Percentiles rank a stretch among this genome's conserved stretches.
Evolutionary conservation across 495 filamentous ascomycete genomes (phyloP).

Genomic region (Penicillium bovifimosum): DNA sequence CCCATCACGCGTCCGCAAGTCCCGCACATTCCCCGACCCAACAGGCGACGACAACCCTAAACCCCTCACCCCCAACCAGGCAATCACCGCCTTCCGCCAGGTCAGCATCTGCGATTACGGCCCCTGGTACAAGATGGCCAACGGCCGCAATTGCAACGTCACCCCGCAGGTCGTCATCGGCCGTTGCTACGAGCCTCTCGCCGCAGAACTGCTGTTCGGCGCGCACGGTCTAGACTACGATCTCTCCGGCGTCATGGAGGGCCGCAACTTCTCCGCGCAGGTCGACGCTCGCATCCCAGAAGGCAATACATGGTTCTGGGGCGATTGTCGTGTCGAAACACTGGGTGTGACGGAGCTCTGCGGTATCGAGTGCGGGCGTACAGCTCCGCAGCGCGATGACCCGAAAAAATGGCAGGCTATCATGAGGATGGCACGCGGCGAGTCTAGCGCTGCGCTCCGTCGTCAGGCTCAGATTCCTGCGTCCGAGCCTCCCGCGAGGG

Average conservation of each 20-base stretch:
- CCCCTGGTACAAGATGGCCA: conserved; percentile 44
- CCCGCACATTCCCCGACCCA: not conserved
- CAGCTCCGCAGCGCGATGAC: conserved; percentile 36
- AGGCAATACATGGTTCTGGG: conserved; percentile 51
- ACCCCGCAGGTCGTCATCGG: conserved; percentile 48
- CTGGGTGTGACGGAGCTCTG: conserved; percentile 51
- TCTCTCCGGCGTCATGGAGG: conserved; percentile 33
- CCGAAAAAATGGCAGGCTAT: conserved; percentile 41
- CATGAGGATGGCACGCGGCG: conserved; percentile 25
- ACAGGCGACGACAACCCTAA: not conserved
- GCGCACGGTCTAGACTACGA: conserved; percentile 25
- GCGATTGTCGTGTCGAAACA: conserved; percentile 48
- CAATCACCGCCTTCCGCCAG: conserved; percentile 32
- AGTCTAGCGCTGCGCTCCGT: not conserved
- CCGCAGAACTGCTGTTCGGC: conserved; percentile 41
- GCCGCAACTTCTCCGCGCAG: conserved; percentile 36
- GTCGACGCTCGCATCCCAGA: conserved; percentile 43
- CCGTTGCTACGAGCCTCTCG: conserved; percentile 49
- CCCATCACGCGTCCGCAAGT: conserved; percentile 16
- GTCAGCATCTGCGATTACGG: conserved; percentile 40
- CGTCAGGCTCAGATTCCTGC: not conserved
- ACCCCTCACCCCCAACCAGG: conserved; percentile 29
- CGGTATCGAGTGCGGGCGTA: conserved; percentile 41
- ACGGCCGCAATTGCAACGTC: conserved; percentile 34
- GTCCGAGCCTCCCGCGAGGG: not conserved